Base-by-base conservation (phyloP, 805 yeast species). In the Blastobotrys muscicola region DNA sequence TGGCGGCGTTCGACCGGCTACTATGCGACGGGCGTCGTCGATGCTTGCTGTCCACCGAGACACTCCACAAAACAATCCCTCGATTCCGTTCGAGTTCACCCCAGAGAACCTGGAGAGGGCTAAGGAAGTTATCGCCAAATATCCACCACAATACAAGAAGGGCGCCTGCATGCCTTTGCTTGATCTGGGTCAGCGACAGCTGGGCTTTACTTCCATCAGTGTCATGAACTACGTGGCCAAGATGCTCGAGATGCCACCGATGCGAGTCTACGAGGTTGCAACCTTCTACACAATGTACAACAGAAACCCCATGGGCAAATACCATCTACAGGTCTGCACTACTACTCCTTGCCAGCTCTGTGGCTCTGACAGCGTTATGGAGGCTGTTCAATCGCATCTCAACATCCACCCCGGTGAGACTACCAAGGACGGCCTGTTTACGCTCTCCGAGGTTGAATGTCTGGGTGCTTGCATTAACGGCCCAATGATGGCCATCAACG, bases 201-300 rank as follows among this genome's bases (percentile, higher is more conserved):
- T 71, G 44, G 95, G 95, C 0, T 85, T 80, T 70, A 82, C 92
- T 36, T 83, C 94, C 34, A 82, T 85, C 54, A 72, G 85, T 30
- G 92, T 84, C 50, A 85, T 85, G 95, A 84, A 85, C 69, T 82
- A 85, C 60, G 94, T 85, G 41, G 95, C 94, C 43, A 77, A 80
- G 63, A 56, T 81, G 58, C 71, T 84, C 56, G 90, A 83, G 56
- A 82, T 85, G 80, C 95, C 95, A 29, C 94, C 94, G 47, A 85
- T 85, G 95, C 76, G 95, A 67, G 95, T 85, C 29, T 85, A 85
- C 64, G 94, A 85, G 63, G 95, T 85, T 50, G 95, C 95, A 29
- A 82, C 94, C 35, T 85, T 85, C 68, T 85, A 85, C 67, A 85
- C 95, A 54, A 85, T 85, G 95, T 85, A 80, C 69, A 82, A 82